Percentiles rank a stretch among this genome's conserved stretches.
These are phyloP conservation scores for Ceratobasidium papillatum DNA, from an alignment of 1,284 basidiomycete genomes.

Conservation along the genomic window DNA sequence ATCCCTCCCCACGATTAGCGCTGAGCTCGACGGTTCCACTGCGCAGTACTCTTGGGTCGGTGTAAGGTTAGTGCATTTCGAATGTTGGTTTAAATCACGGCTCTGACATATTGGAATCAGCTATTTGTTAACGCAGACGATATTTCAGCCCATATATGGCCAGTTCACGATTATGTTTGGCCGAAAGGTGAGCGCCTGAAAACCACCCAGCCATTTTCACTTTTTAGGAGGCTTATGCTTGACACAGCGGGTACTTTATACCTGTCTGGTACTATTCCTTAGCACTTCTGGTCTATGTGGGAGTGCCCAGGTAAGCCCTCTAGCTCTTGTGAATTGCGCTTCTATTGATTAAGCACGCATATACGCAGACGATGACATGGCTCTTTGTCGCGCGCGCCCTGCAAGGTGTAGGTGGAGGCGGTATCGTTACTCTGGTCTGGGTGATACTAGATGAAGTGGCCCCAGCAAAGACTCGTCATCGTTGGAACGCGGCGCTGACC, in stretches of 20 bases:
- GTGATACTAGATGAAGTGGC: constrained; percentile 82
- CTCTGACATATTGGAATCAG: constrained; percentile 49
- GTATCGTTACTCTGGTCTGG: constrained; percentile 83
- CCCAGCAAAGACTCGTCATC: constrained; percentile 68
- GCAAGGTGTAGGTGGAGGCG: constrained; percentile 79
- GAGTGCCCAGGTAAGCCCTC: constrained; percentile 63
- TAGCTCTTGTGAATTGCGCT: not conserved
- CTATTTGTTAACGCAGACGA: constrained; percentile 83
- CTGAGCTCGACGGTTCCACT: constrained; percentile 68
- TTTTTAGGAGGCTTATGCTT: not conserved
- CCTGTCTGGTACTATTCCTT: constrained; percentile 73
- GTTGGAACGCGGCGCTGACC: constrained; percentile 82
- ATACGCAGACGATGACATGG: constrained; percentile 65
- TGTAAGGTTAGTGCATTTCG: constrained; percentile 51
- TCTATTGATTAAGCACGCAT: not conserved
- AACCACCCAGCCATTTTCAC: not conserved
- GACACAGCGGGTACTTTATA: constrained; percentile 68
- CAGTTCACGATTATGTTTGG: constrained; percentile 78
- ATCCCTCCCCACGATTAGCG: constrained; percentile 76
- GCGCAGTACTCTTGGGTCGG: constrained; percentile 84
- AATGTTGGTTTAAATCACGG: constrained; percentile 14
- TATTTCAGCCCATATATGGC: constrained; percentile 80
- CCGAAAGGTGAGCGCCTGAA: constrained; percentile 62
- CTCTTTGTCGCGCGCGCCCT: constrained; percentile 65
- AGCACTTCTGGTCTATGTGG: constrained; percentile 77